Evolutionary conservation across 129 eudicot genomes (phyloP), one percentile per base, ranked within the genome.

Genomic region (Centrapalus pauciflorus): DNA sequence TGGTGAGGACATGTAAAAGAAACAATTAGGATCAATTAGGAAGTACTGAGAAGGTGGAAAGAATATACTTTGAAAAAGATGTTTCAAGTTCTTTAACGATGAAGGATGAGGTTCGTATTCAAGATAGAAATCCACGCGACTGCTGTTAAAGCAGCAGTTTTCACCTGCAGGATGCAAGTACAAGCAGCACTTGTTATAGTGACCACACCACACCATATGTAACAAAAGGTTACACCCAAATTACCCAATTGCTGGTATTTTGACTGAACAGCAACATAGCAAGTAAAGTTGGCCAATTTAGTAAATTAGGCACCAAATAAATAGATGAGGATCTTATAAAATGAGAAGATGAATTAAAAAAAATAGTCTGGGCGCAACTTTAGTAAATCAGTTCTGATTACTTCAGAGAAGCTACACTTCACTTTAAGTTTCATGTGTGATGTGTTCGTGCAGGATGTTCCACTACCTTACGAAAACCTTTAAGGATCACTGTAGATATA

Each of bases 41-140:
- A 13, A 1, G 34, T 41, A 52, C 3, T 34, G 5, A 62, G 24
- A 59, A 49, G 56, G 64, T 68, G 38, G 25, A 41, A 35, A 64
- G 62, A 64, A 29, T 83, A 5, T 81, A 94, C 99, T 94, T 75
- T 94, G 99, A 61, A 94, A 94, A 34, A 94, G 95, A 79, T 94
- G 97, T 28, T 80, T 83, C 77, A 94, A 65, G 76, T 93, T 93
- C 82, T 86, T 93, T 33, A 84, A 35, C 3, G 98, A 93, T 65
- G 98, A 61, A 24, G 98, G 95, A 64, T 93, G 98, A 64, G 98
- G 98, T 77, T 85, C 95, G 55, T 76, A 83, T 57, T 82, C 89
- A 48, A 93, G 95, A 79, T 83, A 93, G 78, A 60, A 84, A 48
- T 84, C 89, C 28, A 93, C 83, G 40, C 95, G 83, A n/a, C 88